Evolutionary conservation across 108 stramenopile genomes (phyloP).

Genomic region (Parietichytrium sp.): DNA sequence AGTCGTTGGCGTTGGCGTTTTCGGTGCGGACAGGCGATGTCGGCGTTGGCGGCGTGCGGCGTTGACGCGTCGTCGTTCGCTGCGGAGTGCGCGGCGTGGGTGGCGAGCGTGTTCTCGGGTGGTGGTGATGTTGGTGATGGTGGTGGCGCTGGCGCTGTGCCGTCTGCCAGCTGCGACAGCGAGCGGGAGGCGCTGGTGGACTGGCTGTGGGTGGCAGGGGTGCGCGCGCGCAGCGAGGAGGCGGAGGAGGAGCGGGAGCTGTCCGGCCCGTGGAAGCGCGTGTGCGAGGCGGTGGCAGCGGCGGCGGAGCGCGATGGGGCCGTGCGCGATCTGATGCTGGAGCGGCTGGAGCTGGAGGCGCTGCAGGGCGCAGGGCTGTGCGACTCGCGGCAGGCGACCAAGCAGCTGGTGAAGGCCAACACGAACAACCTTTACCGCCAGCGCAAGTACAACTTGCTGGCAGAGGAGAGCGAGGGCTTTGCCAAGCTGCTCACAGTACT

Average conservation of each 20-base stretch:
- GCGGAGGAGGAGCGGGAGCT: constrained; percentile 10
- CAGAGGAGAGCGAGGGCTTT: constrained; percentile 91
- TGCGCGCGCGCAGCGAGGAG: neutral
- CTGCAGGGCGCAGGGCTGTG: neutral
- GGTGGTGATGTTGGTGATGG: too few species aligned
- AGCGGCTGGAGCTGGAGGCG: constrained; percentile 17
- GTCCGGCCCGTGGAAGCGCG: neutral
- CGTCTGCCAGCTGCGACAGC: too few species aligned
- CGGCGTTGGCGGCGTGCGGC: too few species aligned
- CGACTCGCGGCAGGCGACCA: neutral
- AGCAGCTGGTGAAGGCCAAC: constrained; percentile 68
- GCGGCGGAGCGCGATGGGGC: neutral
- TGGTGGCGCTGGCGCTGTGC: too few species aligned
- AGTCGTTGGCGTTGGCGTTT: too few species aligned
- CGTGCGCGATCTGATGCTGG: neutral
- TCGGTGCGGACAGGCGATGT: too few species aligned
- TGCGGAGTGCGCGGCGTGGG: too few species aligned
- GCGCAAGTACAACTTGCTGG: constrained; percentile 82
- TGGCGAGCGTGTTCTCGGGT: too few species aligned
- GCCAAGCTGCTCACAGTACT: constrained; percentile 67
- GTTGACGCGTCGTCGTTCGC: too few species aligned
- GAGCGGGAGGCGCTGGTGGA: too few species aligned
- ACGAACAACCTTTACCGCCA: constrained; percentile 83
- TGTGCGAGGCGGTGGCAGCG: neutral
- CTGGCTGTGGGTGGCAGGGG: neutral